These are phyloP conservation scores for Aureobasidium pullulans DNA, from an alignment of 2,329 filamentous ascomycete species.

Conservation along the genomic window DNA sequence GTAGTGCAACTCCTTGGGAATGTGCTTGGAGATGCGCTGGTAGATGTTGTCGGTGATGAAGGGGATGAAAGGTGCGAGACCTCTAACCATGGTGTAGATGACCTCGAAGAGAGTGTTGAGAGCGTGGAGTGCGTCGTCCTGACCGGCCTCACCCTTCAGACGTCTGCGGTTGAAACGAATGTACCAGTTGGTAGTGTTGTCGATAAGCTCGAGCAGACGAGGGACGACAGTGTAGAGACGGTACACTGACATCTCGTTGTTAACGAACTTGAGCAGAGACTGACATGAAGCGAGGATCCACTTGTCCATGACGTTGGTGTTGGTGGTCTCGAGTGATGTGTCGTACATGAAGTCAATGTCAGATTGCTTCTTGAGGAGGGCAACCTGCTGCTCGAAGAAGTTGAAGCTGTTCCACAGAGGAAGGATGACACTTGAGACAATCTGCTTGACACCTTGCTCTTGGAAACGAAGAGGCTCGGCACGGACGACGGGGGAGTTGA, in stretches of 20 bases:
- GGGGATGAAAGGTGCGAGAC: slow-evolving; percentile 87
- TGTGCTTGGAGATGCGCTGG: slow-evolving; percentile 69
- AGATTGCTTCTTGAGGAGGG: slow-evolving; percentile 78
- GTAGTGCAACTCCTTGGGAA: slow-evolving; percentile 60
- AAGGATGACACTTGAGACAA: slow-evolving; percentile 82
- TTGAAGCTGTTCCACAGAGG: slow-evolving; percentile 96
- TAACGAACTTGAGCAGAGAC: slow-evolving; percentile 82
- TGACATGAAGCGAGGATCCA: slow-evolving; percentile 94
- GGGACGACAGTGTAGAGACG: slow-evolving; percentile 80
- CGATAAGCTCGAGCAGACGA: slow-evolving; percentile 63
- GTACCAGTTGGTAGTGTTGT: slow-evolving; percentile 98
- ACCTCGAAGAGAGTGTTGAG: slow-evolving; percentile 93
- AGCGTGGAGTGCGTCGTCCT: slow-evolving; percentile 80
- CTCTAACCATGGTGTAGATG: slow-evolving; percentile 78
- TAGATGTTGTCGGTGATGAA: slow-evolving; percentile 97
- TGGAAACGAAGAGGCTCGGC: slow-evolving; percentile 88
- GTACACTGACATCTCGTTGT: slow-evolving; percentile 79
- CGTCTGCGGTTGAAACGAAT: slow-evolving; percentile 89
- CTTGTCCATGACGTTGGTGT: slow-evolving; percentile 88
- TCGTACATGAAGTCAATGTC: slow-evolving; percentile 72
- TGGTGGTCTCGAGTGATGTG: slow-evolving; percentile 63
- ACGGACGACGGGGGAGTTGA: slow-evolving; percentile 91
- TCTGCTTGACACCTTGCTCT: slow-evolving; percentile 86
- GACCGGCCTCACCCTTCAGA: slow-evolving; percentile 80
- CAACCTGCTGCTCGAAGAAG: slow-evolving; percentile 86